Base-by-base conservation (phyloP, 2,329 filamentous ascomycete species). In the Ophiosphaerella korrae region DNA sequence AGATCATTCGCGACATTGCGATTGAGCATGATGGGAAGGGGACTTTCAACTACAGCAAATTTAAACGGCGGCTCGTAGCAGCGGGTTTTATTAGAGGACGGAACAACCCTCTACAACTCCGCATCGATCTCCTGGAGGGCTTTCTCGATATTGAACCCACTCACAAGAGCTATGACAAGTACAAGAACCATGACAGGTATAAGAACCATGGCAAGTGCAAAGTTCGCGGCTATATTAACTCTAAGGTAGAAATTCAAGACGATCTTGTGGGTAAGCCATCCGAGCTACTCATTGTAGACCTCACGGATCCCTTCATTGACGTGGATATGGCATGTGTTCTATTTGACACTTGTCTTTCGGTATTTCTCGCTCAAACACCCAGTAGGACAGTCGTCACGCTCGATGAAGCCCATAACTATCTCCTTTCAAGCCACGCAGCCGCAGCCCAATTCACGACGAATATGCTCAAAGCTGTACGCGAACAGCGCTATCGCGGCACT, bases 321-420 rank as follows among this genome's bases (percentile, higher is more conserved):
- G 70, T 83, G 0, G 81, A 85, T n/a, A 82, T 81, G 36, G 88
- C 87, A 0, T 92, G 88, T 62, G 78, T 82, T 0, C 74, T 92
- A 0, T 92, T 92, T 69, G 85, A 88, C 47, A 88, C 90, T 21
- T 88, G 84, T 32, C 77, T 92, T 1, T 80, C 78, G 1, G 71
- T 91, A 0, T 90, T 90, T 63, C 68, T 89, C 0, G 31, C 42
- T 11, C 59, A 65, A 0, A 63, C 68, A 0, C 63, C 85, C 0
- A 46, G 46, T 7, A 51, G 52, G 1, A 79, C 84, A 2, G 76
- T 91, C 16, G 72, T 92, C 18, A 87, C 86, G 0, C 76, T 92
- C 0, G 88, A 92, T 54, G 88, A 92, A 66, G 89, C 89, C 0
- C 89, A 93, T 68, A 91, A 91, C 70, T 90, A 85, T 67, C 84